phyloP scores from a whole-genome alignment of 495 filamentous ascomycete species.

The Neurospora tetrasperma region DNA sequence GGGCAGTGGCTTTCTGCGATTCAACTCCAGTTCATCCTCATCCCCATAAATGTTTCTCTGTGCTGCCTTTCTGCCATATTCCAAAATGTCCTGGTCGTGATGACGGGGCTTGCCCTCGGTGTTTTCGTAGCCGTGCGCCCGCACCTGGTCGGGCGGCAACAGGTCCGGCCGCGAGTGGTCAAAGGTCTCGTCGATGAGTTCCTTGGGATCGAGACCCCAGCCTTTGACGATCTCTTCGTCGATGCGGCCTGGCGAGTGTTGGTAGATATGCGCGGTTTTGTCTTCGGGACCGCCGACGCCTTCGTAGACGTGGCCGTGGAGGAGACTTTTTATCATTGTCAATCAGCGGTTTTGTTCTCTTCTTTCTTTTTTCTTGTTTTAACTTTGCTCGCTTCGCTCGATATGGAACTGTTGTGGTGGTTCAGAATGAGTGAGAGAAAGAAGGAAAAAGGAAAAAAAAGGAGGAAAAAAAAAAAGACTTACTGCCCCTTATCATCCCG shows the following conservation, averaged over 20 bases:
- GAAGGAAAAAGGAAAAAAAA: too few species aligned
- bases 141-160: slow-evolving; percentile 6
- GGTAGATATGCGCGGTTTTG: slow-evolving; percentile 20
- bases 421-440: too few species aligned
- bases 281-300: slow-evolving; percentile 25
- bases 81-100: slow-evolving; percentile 2
- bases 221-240: slow-evolving; percentile 11
- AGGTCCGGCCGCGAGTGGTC: slow-evolving; percentile 2
- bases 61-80: slow-evolving; percentile 6
- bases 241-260: slow-evolving; percentile 17
- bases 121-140: background rate
- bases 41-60: slow-evolving; percentile 2
- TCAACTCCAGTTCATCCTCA: background rate
- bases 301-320: slow-evolving; percentile 20
- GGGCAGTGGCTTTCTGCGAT: background rate
- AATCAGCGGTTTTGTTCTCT: background rate
- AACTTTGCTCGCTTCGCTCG: background rate
- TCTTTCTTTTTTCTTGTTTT: background rate
- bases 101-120: background rate
- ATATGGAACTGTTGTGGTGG: background rate
- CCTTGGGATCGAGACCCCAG: slow-evolving; percentile 6
- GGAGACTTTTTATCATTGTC: background rate
- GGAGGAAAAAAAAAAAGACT: background rate
- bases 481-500: slow-evolving; percentile 28
- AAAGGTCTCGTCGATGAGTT: background rate